Percentiles rank a stretch among this genome's conserved stretches.
Evolutionary conservation across 805 yeast genomes (phyloP).

Genomic region (Monosporozyma unispora): DNA sequence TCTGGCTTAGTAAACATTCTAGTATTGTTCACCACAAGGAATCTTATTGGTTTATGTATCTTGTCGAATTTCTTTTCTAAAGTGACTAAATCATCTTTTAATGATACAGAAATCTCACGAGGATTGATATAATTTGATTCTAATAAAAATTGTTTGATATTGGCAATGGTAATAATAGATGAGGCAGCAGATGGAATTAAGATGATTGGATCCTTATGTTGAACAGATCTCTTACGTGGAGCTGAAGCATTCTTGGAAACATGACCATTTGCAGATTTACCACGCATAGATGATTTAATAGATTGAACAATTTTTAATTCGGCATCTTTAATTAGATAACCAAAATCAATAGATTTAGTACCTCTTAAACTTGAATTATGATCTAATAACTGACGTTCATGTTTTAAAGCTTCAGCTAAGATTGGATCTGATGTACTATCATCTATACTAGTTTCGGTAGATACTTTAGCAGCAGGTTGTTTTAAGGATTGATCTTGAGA

Average conservation of each 20-base stretch:
- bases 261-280: constrained; percentile 14
- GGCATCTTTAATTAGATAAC: constrained; percentile 56
- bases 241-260: constrained; percentile 13
- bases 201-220: constrained; percentile 56
- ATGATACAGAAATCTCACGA: constrained; percentile 30
- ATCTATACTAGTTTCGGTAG: neutral
- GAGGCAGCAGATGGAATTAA: constrained; percentile 75
- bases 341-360: constrained; percentile 54
- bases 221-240: constrained; percentile 2
- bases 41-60: constrained; percentile 25
- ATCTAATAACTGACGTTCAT: constrained; percentile 45
- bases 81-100: constrained; percentile 24
- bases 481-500: constrained; percentile 14
- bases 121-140: constrained; percentile 58
- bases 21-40: constrained; percentile 74
- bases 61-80: constrained; percentile 28
- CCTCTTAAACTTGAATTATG: constrained; percentile 61
- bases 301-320: constrained; percentile 50
- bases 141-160: constrained; percentile 62
- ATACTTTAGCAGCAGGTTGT: constrained; percentile 6
- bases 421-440: constrained; percentile 26
- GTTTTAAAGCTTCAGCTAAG: constrained; percentile 19
- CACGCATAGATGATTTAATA: constrained; percentile 33
- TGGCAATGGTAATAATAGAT: constrained; percentile 53
- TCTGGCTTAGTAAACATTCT: constrained; percentile 87